Conservation (phyloP, 2,329 filamentous ascomycete species). For the Aspergillaceae sp. region DNA sequence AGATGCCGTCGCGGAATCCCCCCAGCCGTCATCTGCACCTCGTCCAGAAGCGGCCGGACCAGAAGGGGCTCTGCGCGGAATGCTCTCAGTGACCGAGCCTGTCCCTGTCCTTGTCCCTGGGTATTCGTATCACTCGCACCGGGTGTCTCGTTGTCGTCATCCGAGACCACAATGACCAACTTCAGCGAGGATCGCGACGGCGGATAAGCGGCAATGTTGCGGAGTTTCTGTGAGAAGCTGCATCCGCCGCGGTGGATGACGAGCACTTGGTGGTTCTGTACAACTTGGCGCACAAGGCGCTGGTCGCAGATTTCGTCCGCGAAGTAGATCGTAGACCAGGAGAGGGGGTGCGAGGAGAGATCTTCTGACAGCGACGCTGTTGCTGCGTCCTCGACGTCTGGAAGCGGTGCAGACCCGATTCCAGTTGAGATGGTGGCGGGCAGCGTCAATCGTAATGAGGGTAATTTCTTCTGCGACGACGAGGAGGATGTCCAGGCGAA, state of each 20-base stretch:
- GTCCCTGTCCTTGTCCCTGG: too few species aligned
- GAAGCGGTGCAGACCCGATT: conserved; percentile 56
- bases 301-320: conserved; percentile 58
- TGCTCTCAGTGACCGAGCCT: conserved; percentile 15
- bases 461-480: conserved; percentile 21
- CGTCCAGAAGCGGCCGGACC: conserved; percentile 64
- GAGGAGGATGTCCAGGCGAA: conserved; percentile 9
- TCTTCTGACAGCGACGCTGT: conserved; percentile 25
- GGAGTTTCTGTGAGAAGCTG: conserved; percentile 72
- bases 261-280: conserved; percentile 61
- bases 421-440: conserved; percentile 45
- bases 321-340: conserved; percentile 64
- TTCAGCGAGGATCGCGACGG: conserved; percentile 57
- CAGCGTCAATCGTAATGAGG: conserved; percentile 32
- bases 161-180: conserved; percentile 69
- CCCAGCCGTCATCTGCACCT: conserved; percentile 59
- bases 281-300: conserved; percentile 45
- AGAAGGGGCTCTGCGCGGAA: conserved; percentile 33
- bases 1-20: conserved; percentile 62
- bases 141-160: conserved; percentile 38
- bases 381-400: conserved; percentile 52
- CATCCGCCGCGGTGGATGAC: conserved; percentile 76
- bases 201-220: conserved; percentile 71
- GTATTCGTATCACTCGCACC: too few species aligned
- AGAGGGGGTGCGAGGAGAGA: conserved; percentile 43